Conservation (phyloP, 2,329 filamentous ascomycete genomes). For the Raffaelea albimanens region DNA sequence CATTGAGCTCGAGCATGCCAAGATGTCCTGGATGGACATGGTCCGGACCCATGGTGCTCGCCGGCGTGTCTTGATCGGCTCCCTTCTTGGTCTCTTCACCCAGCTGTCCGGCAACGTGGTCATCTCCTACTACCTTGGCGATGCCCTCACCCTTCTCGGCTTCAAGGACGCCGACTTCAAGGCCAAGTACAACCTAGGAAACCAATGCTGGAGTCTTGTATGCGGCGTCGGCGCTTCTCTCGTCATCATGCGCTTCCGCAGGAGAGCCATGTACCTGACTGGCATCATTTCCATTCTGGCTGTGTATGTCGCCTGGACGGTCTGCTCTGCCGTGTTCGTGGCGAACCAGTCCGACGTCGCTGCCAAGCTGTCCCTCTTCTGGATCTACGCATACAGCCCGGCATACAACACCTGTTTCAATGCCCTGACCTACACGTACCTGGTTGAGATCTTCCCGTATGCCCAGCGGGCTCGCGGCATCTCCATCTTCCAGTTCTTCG, state of each 20-base stretch:
- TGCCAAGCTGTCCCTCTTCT: constrained; percentile 37
- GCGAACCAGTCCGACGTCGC: constrained; percentile 23
- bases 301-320: constrained; percentile 37
- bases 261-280: constrained; percentile 41
- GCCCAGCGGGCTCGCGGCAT: constrained; percentile 22
- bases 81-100: constrained; percentile 41
- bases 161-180: constrained; percentile 29
- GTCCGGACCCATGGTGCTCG: constrained; percentile 39
- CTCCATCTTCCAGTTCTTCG: constrained; percentile 22
- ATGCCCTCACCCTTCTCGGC: constrained; percentile 35
- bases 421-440: constrained; percentile 48
- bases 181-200: constrained; percentile 36
- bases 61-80: constrained; percentile 37
- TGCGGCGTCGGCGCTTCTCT: constrained; percentile 32
- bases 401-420: constrained; percentile 59
- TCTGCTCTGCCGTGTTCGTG: constrained; percentile 28
- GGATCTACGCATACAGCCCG: constrained; percentile 50
- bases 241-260: constrained; percentile 32
- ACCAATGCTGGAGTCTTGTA: constrained; percentile 36
- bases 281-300: constrained; percentile 40
- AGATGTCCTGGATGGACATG: constrained; percentile 41
- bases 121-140: constrained; percentile 40
- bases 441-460: constrained; percentile 23
- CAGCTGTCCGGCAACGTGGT: constrained; percentile 44
- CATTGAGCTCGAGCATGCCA: constrained; percentile 40